A percentile compares a stretch with the other conserved stretches of the same genome.
These are phyloP conservation scores for Penicillium salamii DNA, from an alignment of 495 filamentous ascomycete species.

Conservation along the genomic window DNA sequence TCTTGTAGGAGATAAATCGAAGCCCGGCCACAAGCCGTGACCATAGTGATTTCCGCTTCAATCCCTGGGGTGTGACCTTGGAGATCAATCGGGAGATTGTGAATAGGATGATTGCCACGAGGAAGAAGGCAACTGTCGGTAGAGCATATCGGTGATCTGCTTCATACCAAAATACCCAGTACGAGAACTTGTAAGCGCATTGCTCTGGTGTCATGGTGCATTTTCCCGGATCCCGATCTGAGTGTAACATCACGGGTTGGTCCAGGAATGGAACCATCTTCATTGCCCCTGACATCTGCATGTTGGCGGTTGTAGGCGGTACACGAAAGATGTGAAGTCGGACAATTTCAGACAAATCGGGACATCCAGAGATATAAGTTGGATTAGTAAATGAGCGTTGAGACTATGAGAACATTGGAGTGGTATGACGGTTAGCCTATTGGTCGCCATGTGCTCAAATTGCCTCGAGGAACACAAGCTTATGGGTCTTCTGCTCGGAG, in stretches of 20 bases:
- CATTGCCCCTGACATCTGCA: not conserved
- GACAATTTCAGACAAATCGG: not conserved
- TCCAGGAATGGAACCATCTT: constrained; percentile 42
- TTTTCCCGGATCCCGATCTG: constrained; percentile 33
- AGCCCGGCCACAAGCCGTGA: constrained; percentile 20
- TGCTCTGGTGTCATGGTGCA: constrained; percentile 47
- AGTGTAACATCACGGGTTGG: constrained; percentile 48
- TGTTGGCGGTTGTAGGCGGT: not conserved
- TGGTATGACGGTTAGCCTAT: not conserved
- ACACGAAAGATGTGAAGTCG: not conserved
- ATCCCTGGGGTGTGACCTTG: constrained; percentile 16
- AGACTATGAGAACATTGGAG: too few species aligned
- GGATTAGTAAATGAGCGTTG: too few species aligned
- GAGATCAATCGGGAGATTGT: constrained; percentile 30
- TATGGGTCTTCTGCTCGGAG: not conserved
- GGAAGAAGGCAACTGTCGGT: constrained; percentile 49
- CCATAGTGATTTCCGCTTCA: constrained; percentile 20
- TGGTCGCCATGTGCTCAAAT: not conserved
- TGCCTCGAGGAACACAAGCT: not conserved
- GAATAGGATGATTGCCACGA: constrained; percentile 46
- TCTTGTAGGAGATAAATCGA: constrained; percentile 42
- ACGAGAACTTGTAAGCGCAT: constrained; percentile 41
- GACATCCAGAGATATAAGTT: too few species aligned
- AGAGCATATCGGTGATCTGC: constrained; percentile 53
- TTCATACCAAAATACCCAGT: constrained; percentile 53